These are phyloP conservation scores for Prunus mira DNA, from an alignment of 306 rosid genomes.

Conservation along the genomic window DNA sequence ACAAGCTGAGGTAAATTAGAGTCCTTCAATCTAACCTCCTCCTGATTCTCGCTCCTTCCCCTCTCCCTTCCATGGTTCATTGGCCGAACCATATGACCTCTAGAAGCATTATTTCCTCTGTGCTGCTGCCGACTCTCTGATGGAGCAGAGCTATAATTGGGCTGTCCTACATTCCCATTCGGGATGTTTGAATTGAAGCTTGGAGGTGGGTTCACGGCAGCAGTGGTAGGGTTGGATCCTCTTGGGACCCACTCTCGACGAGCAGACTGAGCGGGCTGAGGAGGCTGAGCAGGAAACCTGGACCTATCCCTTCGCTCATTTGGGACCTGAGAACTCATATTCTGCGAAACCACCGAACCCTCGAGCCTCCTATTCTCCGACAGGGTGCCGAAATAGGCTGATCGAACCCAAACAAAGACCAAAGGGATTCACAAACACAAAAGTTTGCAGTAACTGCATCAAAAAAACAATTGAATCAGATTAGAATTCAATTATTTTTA, in stretches of 20 bases:
- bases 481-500: neutral
- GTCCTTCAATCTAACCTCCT: slow-evolving; percentile 34
- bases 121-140: slow-evolving; percentile 6
- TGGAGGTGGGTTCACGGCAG: slow-evolving; percentile 9
- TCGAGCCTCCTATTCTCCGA: slow-evolving; percentile 1
- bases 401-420: slow-evolving; percentile 8
- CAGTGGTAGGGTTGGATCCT: slow-evolving; percentile 23
- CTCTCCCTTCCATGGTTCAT: slow-evolving; percentile 32
- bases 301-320: slow-evolving; percentile 58
- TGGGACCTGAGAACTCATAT: slow-evolving; percentile 52
- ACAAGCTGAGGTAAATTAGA: slow-evolving; percentile 73
- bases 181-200: slow-evolving; percentile 1
- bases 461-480: neutral
- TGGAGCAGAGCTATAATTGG: slow-evolving; percentile 22
- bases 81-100: slow-evolving; percentile 29
- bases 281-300: slow-evolving; percentile 37
- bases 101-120: slow-evolving; percentile 35
- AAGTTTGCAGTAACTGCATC: neutral
- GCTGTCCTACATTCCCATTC: slow-evolving; percentile 2
- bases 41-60: slow-evolving; percentile 38
- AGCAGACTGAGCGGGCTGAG: slow-evolving; percentile 41
- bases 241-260: slow-evolving; percentile 62
- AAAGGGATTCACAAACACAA: neutral
- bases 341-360: slow-evolving; percentile 18
- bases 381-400: slow-evolving; percentile 13